Conservation (phyloP, 306 rosid genomes). For the Mucuna pruriens region DNA sequence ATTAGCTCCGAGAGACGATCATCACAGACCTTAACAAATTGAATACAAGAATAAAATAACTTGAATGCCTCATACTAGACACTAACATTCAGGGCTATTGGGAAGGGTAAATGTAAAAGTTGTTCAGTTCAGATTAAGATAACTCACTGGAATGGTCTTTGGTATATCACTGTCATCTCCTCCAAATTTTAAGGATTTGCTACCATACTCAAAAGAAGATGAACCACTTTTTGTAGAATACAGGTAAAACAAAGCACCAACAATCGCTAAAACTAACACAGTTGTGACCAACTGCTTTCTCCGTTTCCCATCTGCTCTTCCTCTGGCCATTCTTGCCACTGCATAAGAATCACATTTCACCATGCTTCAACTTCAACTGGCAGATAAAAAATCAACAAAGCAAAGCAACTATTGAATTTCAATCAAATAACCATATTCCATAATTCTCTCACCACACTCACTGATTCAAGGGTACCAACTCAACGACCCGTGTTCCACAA, state of each 20-base stretch:
- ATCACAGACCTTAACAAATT: conserved; percentile 77
- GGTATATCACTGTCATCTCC: conserved; percentile 50
- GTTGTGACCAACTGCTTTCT: conserved; percentile 60
- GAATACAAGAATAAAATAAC: conserved; percentile 29
- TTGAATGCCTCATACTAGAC: conserved; percentile 20
- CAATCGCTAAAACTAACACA: conserved; percentile 52
- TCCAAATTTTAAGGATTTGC: conserved; percentile 58
- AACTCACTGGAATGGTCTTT: conserved; percentile 86
- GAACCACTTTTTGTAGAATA: conserved; percentile 58
- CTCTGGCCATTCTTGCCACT: conserved; percentile 66
- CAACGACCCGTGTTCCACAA: conserved; percentile 32
- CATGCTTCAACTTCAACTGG: conserved; percentile 38
- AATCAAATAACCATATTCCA: conserved; percentile 24
- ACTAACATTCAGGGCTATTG: conserved; percentile 20
- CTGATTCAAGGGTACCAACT: conserved; percentile 32
- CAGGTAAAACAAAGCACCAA: conserved; percentile 68
- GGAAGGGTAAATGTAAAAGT: conserved; percentile 3
- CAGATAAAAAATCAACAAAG: neutral
- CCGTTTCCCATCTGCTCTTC: conserved; percentile 63
- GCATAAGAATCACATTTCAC: conserved; percentile 39
- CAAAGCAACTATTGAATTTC: conserved; percentile 31
- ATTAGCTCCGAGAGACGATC: conserved; percentile 85
- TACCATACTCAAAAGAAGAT: conserved; percentile 69
- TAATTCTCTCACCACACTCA: conserved; percentile 47
- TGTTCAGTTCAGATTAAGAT: conserved; percentile 31